phyloP scores from a whole-genome alignment of 1,139 yeast genomes.

The Candida sanyaensis region DNA sequence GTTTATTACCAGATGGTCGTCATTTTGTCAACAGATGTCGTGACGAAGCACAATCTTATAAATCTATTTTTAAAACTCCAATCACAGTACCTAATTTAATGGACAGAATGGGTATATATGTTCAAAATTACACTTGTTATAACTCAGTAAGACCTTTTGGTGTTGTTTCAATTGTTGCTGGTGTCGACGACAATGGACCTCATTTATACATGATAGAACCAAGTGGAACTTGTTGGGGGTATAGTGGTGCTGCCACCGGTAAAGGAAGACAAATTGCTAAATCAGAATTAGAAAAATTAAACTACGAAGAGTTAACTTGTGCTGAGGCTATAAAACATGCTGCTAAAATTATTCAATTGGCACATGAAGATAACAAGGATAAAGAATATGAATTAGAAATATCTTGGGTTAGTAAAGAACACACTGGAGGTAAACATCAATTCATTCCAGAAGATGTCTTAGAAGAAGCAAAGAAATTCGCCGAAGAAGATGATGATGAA shows the following conservation, averaged over 20 bases:
- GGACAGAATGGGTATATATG: conserved; percentile 87
- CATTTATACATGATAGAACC: conserved; percentile 98
- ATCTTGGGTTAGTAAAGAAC: conserved; percentile 75
- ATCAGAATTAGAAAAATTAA: conserved; percentile 90
- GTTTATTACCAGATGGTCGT: conserved; percentile 95
- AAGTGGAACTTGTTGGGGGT: conserved; percentile 97
- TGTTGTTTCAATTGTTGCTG: conserved; percentile 87
- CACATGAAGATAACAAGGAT: conserved; percentile 97
- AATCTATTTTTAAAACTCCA: conserved; percentile 72
- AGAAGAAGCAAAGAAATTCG: conserved; percentile 79
- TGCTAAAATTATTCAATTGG: conserved; percentile 87
- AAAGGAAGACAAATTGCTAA: conserved; percentile 97
- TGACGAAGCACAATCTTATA: conserved; percentile 85
- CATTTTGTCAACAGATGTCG: conserved; percentile 90
- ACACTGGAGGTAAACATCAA: conserved; percentile 80
- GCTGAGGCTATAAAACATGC: conserved; percentile 90
- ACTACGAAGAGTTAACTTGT: conserved; percentile 66
- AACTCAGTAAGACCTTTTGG: conserved; percentile 98
- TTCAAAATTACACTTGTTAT: conserved; percentile 93
- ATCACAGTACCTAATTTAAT: conserved; percentile 82
- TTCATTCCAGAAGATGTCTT: conserved; percentile 76
- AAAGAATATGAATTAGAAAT: conserved; percentile 95
- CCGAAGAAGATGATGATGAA: conserved; percentile 79
- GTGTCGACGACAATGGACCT: conserved; percentile 85
- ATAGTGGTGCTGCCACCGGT: conserved; percentile 95